Base-by-base conservation (phyloP, 2,329 filamentous ascomycete genomes). In the Paradendryphiella salina region DNA sequence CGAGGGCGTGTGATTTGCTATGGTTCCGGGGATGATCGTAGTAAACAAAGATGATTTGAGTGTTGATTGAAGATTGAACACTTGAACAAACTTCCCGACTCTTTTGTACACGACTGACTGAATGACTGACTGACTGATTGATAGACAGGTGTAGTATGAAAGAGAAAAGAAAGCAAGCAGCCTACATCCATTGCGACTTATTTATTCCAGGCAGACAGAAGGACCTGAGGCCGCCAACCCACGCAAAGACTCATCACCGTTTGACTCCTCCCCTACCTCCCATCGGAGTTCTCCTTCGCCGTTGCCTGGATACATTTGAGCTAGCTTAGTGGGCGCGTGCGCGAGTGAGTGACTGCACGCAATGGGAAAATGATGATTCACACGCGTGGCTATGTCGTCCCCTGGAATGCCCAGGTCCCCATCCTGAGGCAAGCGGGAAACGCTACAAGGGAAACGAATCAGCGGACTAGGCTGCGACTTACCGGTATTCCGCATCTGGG, bases 391-490 rank as follows among this genome's bases (percentile, higher is more conserved):
- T 63, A 60, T 65, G 65, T 56, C 26, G 29, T 40, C 20, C 31
- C 34, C 35, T 29, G 56, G 49, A 9, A 9, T 9, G 23, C 23
- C 23, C 9, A 26, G 23, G 3, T 2, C 50, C 47, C 10, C 40
- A 56, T 60, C 59, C 60, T 56, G 43, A 66, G 65, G 65, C 66
- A 65, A 63, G 65, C 66, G 63, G 58, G 57, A 50, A n/a, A n/a
- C n/a, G n/a, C n/a, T n/a, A 35, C 41, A 50, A 56, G 53, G 54
- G 53, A n/a, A n/a, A 36, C 50, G 33, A 56, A 47, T 56, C 40
- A 56, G 52, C 47, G 39, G 23, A 42, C 44, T 57, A 70, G 66
- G 65, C 63, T 60, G 49, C 28, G 59, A 55, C 36, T 37, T 40
- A 40, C 36, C 44, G 54, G 42, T 35, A 11, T 36, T 34, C 32